Evolutionary conservation across 805 yeast genomes (phyloP).

Genomic region (Kodamaea laetipori): DNA sequence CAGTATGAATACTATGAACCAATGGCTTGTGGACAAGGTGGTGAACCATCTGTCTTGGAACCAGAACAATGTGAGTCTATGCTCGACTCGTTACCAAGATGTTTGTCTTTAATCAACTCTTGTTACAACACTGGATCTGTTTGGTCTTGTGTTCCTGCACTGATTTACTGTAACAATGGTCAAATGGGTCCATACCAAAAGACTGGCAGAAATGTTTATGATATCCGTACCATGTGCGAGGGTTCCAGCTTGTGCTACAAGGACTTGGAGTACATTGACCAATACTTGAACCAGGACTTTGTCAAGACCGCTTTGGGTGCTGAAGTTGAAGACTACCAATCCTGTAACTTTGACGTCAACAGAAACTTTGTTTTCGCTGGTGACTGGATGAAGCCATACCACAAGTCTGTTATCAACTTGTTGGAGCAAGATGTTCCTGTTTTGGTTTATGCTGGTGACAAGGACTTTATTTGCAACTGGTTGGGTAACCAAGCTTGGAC

Average conservation of each 20-base stretch:
- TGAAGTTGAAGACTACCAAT: constrained; percentile 74
- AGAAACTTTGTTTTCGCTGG: constrained; percentile 82
- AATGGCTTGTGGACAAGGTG: constrained; percentile 94
- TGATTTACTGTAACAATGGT: constrained; percentile 83
- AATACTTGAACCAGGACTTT: constrained; percentile 72
- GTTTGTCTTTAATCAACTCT: constrained; percentile 69
- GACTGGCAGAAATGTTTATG: constrained; percentile 91
- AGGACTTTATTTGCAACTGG: constrained; percentile 93
- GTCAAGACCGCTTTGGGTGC: constrained; percentile 87
- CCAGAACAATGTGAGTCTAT: constrained; percentile 70
- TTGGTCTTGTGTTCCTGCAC: constrained; percentile 89
- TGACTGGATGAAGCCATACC: constrained; percentile 88
- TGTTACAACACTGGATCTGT: constrained; percentile 78
- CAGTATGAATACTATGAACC: constrained; percentile 83
- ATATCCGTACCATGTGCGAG: constrained; percentile 79
- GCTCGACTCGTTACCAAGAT: constrained; percentile 66
- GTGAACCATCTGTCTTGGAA: constrained; percentile 70
- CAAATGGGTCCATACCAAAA: constrained; percentile 58
- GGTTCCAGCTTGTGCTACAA: constrained; percentile 71
- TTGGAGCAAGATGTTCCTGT: constrained; percentile 75
- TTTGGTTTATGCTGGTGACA: constrained; percentile 90
- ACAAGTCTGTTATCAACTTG: constrained; percentile 57
- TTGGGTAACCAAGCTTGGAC: constrained; percentile 88
- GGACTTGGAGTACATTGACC: constrained; percentile 72
- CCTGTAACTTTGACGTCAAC: constrained; percentile 78